These are phyloP conservation scores for Diospyros lotus DNA, from an alignment of 148 eudicot species.

Conservation along the genomic window DNA sequence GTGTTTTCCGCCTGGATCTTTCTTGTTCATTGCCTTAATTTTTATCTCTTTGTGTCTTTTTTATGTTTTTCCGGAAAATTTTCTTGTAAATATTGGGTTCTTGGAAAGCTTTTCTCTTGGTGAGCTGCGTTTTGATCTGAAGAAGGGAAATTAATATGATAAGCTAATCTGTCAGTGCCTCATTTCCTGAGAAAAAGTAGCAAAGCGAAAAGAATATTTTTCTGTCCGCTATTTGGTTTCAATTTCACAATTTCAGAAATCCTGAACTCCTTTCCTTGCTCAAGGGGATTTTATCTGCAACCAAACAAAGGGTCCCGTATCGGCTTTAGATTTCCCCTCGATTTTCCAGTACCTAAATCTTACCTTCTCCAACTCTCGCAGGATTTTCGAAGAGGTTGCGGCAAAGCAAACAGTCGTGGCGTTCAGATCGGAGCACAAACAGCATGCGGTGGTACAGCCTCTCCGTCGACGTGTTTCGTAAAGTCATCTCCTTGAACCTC, in stretches of 20 bases:
- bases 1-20: neutral
- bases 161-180: neutral
- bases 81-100: neutral
- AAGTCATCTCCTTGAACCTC: constrained; percentile 64
- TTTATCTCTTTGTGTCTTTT: neutral
- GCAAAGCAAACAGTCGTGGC: constrained; percentile 22
- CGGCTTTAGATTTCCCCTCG: neutral
- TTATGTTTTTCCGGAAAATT: neutral
- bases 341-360: neutral
- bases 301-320: neutral
- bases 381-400: constrained; percentile 20
- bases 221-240: neutral
- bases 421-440: constrained; percentile 16
- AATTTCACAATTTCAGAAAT: neutral
- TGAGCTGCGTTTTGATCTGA: neutral
- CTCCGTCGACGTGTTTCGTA: constrained; percentile 71
- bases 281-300: neutral
- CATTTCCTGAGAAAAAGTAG: constrained; percentile 1
- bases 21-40: neutral
- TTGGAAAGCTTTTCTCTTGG: neutral
- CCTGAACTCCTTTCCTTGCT: neutral
- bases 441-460: constrained; percentile 87
- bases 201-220: neutral
- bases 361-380: constrained; percentile 16
- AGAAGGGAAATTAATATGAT: neutral